Conservation (phyloP, 1,284 basidiomycete species). For the Cutaneotrichosporon cyanovorans region DNA sequence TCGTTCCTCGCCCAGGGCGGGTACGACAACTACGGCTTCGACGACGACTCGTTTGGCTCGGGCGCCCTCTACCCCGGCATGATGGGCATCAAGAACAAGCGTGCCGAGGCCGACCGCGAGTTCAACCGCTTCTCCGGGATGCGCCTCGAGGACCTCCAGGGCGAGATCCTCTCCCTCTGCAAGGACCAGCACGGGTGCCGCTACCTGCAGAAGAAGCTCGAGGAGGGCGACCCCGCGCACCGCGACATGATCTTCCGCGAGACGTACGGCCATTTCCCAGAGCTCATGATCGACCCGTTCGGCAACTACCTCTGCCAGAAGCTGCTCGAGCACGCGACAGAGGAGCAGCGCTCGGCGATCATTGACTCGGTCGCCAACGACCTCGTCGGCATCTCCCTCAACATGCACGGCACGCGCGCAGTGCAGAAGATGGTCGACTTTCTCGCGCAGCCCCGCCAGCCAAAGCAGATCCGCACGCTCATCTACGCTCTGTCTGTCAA, state of each 20-base stretch:
- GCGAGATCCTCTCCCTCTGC: constrained; percentile 87
- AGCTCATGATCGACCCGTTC: constrained; percentile 99
- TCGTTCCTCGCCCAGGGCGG: constrained; percentile 44
- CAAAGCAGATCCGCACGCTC: constrained; percentile 86
- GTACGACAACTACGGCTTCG: constrained; percentile 63
- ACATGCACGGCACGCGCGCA: constrained; percentile 99
- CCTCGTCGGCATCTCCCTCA: constrained; percentile 93
- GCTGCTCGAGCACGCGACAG: constrained; percentile 92
- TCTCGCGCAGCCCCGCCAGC: constrained; percentile 85
- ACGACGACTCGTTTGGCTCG: constrained; percentile 58
- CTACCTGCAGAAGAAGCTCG: constrained; percentile 97
- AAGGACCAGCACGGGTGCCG: constrained; percentile 99
- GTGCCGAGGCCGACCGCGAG: constrained; percentile 84
- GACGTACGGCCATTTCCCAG: constrained; percentile 95
- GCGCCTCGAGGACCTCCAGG: constrained; percentile 87
- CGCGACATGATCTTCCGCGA: constrained; percentile 99
- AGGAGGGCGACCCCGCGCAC: constrained; percentile 88
- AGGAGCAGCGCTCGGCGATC: constrained; percentile 94
- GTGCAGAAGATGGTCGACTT: constrained; percentile 99
- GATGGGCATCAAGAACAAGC: constrained; percentile 85
- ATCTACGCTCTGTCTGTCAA: constrained; percentile 94
- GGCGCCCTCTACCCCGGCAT: constrained; percentile 65
- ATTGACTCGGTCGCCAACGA: constrained; percentile 97
- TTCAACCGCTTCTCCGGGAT: constrained; percentile 94
- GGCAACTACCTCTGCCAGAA: constrained; percentile 99